Conservation (phyloP, 2,329 filamentous ascomycete genomes). For the Xylaria sp. region DNA sequence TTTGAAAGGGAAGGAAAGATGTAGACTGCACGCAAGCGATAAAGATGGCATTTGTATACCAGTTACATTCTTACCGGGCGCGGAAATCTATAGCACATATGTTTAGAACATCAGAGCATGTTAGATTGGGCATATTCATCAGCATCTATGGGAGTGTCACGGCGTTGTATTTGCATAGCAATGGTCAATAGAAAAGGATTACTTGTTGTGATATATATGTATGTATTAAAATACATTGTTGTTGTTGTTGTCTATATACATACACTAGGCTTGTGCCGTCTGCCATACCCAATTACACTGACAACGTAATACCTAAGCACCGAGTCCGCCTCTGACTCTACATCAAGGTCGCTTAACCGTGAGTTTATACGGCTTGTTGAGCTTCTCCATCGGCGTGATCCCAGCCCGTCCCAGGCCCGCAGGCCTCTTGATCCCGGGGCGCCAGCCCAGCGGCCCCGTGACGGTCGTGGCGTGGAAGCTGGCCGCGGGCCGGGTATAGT, state of each 20-base stretch:
- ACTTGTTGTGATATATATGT: constrained; percentile 8
- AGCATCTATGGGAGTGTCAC: constrained; percentile 20
- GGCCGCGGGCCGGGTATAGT: constrained; percentile 54
- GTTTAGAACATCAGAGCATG: constrained; percentile 15
- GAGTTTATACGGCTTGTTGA: constrained; percentile 68
- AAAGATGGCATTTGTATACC: constrained; percentile 21
- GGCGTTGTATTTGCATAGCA: constrained; percentile 17
- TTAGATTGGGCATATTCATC: constrained; percentile 24
- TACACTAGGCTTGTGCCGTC: not conserved
- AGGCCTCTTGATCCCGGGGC: constrained; percentile 57
- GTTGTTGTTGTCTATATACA: not conserved
- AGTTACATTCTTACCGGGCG: constrained; percentile 12
- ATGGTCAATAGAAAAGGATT: constrained; percentile 12
- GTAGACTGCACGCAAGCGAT: constrained; percentile 17
- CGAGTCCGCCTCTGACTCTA: not conserved
- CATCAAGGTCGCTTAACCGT: constrained; percentile 59
- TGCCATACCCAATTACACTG: not conserved
- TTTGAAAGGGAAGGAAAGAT: not conserved
- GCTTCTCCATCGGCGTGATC: constrained; percentile 61
- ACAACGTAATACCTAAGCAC: not conserved
- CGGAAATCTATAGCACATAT: constrained; percentile 17
- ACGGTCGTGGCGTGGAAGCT: constrained; percentile 65
- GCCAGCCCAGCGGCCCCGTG: constrained; percentile 50
- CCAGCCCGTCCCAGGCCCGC: constrained; percentile 56
- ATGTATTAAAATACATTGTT: constrained; percentile 12